Evolutionary conservation across 164 flowering plant species (phyloP), one percentile per base, ranked within the genome.

Genomic region (Vitis rupestris): DNA sequence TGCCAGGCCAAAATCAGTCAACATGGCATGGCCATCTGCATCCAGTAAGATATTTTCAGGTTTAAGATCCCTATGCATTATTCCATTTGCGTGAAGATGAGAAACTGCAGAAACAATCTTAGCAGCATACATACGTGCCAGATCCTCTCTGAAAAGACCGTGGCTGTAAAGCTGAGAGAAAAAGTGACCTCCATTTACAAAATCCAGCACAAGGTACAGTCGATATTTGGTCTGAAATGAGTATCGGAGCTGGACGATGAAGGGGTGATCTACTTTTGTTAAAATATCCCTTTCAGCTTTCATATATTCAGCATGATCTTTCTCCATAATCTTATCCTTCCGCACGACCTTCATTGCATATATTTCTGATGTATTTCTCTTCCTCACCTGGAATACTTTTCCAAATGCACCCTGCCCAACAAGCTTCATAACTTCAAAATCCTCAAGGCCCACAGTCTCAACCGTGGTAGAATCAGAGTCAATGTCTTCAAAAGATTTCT

Each of bases 321-420:
- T 86, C 80, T 91, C 93, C 88, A 91, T 72, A 29, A 88, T 86
- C 83, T 76, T 89, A 80, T 92, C 98, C 76, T 92, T 92, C 65
- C 96, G 77, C 91, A 92, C 86, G 49, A 93, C 98, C 82, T 93
- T 93, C 98, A 93, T 93, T 68, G 98, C 98, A 75, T 85, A 94
- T 61, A 94, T 90, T 75, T 94, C 97, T 19, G 86, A 72, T 9
- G 91, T 85, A 23, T 89, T 90, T 68, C 70, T 89, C 74, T 83
- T 91, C 80, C 85, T 85, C 72, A 94, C 98, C 80, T 94, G 97
- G 72, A 76, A 94, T 11, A 94, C 98, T 77, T 88, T 90, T 53
- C 84, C 98, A 85, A 94, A 94, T 47, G 97, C 93, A 68, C 97
- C 98, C 79, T 88, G 88, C 69, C 98, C 97, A 17, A 92, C 97